These are phyloP conservation scores for Phytophthora sansomeana DNA, from an alignment of 352 stramenopile genomes.

Conservation along the genomic window DNA sequence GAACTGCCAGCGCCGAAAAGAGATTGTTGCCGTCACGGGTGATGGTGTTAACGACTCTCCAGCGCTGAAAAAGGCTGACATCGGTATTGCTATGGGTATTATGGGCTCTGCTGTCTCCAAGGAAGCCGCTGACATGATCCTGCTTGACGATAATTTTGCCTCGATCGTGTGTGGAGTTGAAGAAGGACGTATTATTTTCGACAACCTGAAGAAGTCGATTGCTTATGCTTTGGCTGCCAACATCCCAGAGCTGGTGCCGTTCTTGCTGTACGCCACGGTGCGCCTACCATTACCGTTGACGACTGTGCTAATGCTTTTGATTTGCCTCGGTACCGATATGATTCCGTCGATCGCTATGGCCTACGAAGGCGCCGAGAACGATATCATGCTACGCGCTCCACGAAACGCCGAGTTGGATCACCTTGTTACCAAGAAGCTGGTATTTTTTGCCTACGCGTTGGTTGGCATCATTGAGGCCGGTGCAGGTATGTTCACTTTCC, in stretches of 20 bases:
- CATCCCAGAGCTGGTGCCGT: slow-evolving; percentile 90
- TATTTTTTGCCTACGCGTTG: slow-evolving; percentile 88
- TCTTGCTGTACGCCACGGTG: slow-evolving; percentile 88
- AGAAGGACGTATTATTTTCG: slow-evolving; percentile 96
- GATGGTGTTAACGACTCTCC: slow-evolving; percentile 99
- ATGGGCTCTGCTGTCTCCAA: slow-evolving; percentile 97
- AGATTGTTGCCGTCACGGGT: slow-evolving; percentile 95
- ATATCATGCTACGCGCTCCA: slow-evolving; percentile 90
- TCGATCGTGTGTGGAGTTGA: slow-evolving; percentile 97
- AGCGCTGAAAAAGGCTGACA: slow-evolving; percentile 96
- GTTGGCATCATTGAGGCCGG: slow-evolving; percentile 90
- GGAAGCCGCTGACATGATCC: slow-evolving; percentile 96
- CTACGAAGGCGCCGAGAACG: slow-evolving; percentile 88
- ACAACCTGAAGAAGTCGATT: slow-evolving; percentile 96
- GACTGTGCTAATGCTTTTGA: slow-evolving; percentile 91
- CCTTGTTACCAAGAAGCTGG: slow-evolving; percentile 90
- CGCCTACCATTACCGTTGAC: slow-evolving; percentile 90
- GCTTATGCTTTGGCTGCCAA: slow-evolving; percentile 93
- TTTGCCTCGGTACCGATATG: slow-evolving; percentile 94
- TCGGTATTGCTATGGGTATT: slow-evolving; percentile 99
- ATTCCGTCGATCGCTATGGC: slow-evolving; percentile 94
- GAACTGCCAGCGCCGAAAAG: slow-evolving; percentile 81
- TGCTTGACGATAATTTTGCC: slow-evolving; percentile 98
- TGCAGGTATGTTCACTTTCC: slow-evolving; percentile 90
- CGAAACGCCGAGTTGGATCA: slow-evolving; percentile 83